Evolutionary conservation across 169 alveolate genomes (phyloP), one percentile per base, ranked within the genome.

Genomic region (Cryptosporidium muris): DNA sequence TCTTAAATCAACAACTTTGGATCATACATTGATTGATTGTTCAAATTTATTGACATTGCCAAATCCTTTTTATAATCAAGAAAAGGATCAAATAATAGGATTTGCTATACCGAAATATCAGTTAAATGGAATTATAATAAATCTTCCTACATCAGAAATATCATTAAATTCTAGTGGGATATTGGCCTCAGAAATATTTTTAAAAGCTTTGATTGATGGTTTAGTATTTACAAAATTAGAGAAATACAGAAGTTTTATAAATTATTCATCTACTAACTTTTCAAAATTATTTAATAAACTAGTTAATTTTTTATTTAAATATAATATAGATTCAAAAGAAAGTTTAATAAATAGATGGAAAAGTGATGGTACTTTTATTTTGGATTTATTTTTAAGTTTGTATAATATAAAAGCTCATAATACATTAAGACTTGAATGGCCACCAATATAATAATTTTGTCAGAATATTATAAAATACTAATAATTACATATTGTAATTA

Each of bases 381-480:
- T 74, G 1, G 60, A 74, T 9, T 16, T 58, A 12, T 43, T 74
- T 42, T 40, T 74, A 74, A 48, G 45, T 36, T 34, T 74, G n/a
- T 74, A 74, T 42, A 68, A 74, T 16, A 58, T 74, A 6, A 12
- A 66, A n/a, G 67, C 40, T 40, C 82, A 74, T 14, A 74, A 74
- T 48, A 48, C 45, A 9, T 58, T 74, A 42, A 54, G 82, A 52
- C 40, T 54, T 42, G 54, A 58, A 34, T 74, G 82, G 82, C 82
- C 82, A 54, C 82, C 82, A 12, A 74, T 42, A 4, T 45, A 74
- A n/a, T n/a, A n/a, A n/a, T n/a, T n/a, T n/a, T n/a, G n/a, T n/a
- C n/a, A n/a, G n/a, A n/a, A n/a, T n/a, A n/a, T n/a, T n/a, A n/a
- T n/a, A n/a, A n/a, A n/a, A n/a, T n/a, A n/a, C n/a, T n/a, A n/a